phyloP scores from a whole-genome alignment of 2,329 filamentous ascomycete genomes.

The Calonectria honghensis region DNA sequence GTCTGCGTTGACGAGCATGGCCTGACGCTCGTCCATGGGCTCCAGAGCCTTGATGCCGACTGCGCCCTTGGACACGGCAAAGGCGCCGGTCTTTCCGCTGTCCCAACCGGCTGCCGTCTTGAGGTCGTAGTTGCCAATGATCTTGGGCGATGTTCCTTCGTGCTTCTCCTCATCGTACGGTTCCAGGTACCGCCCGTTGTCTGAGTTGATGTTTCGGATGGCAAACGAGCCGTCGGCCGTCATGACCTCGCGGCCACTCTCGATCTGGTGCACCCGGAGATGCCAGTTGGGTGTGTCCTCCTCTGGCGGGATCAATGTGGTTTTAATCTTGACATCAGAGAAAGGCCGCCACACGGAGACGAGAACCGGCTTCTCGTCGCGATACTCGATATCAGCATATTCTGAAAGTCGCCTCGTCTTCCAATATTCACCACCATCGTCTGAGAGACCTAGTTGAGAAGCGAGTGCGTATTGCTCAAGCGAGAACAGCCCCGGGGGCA shows the following conservation, averaged over 20 bases:
- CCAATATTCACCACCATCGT: conserved; percentile 87
- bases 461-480: conserved; percentile 86
- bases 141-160: conserved; percentile 72
- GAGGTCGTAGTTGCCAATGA: conserved; percentile 77
- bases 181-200: conserved; percentile 70
- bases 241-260: conserved; percentile 76
- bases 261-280: conserved; percentile 77
- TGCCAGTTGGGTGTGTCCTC: conserved; percentile 80
- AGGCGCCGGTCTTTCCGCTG: conserved; percentile 70
- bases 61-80: conserved; percentile 74
- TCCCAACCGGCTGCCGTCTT: conserved; percentile 72
- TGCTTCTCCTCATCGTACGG: conserved; percentile 65
- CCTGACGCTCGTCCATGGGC: conserved; percentile 69
- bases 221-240: conserved; percentile 86
- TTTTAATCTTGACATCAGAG: conserved; percentile 79
- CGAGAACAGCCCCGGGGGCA: conserved; percentile 84
- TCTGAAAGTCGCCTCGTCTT: conserved; percentile 82
- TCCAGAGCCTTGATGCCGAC: conserved; percentile 76
- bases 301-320: conserved; percentile 78
- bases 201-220: conserved; percentile 73
- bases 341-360: conserved; percentile 83
- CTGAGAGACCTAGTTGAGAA: conserved; percentile 84
- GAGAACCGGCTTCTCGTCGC: conserved; percentile 74
- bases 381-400: conserved; percentile 76
- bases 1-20: conserved; percentile 83